Evolutionary conservation across 2,329 filamentous ascomycete genomes (phyloP).

Genomic region (Sclerotinia sclerotiorum): DNA sequence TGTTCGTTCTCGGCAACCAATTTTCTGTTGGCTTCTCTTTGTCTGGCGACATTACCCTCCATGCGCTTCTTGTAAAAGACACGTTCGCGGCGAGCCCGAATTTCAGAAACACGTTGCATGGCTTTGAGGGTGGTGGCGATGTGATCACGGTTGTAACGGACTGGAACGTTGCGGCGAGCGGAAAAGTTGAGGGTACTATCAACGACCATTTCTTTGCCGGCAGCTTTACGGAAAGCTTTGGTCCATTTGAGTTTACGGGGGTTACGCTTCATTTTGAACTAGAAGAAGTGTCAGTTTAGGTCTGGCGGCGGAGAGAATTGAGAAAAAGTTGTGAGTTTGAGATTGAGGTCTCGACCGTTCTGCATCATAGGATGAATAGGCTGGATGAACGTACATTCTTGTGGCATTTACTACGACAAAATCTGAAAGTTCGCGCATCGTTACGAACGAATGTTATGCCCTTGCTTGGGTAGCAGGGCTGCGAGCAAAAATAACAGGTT

Average conservation of each 20-base stretch:
- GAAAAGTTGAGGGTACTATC: constrained; percentile 92
- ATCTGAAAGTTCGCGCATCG: constrained; percentile 53
- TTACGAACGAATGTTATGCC: constrained; percentile 49
- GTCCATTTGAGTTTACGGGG: constrained; percentile 97
- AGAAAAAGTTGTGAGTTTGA: not conserved
- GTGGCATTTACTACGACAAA: constrained; percentile 55
- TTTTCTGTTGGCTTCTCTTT: constrained; percentile 78
- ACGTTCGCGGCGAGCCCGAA: constrained; percentile 78
- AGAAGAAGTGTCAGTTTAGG: not conserved
- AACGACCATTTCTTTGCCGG: constrained; percentile 86
- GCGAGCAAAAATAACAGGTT: constrained; percentile 62
- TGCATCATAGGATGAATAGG: not conserved
- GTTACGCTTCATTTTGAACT: constrained; percentile 98
- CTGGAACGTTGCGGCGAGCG: constrained; percentile 87
- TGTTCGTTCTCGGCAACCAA: constrained; percentile 91
- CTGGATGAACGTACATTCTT: constrained; percentile 35
- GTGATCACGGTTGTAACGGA: constrained; percentile 93
- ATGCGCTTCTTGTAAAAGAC: constrained; percentile 94
- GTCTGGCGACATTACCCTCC: constrained; percentile 82
- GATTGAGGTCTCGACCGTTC: not conserved
- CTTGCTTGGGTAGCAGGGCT: constrained; percentile 64
- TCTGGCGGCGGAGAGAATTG: not conserved
- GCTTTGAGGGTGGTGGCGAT: constrained; percentile 84
- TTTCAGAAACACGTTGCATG: constrained; percentile 88
- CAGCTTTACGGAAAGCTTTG: constrained; percentile 82